phyloP scores from a whole-genome alignment of 768 basidiomycete species.

The Collybiopsis confluens region DNA sequence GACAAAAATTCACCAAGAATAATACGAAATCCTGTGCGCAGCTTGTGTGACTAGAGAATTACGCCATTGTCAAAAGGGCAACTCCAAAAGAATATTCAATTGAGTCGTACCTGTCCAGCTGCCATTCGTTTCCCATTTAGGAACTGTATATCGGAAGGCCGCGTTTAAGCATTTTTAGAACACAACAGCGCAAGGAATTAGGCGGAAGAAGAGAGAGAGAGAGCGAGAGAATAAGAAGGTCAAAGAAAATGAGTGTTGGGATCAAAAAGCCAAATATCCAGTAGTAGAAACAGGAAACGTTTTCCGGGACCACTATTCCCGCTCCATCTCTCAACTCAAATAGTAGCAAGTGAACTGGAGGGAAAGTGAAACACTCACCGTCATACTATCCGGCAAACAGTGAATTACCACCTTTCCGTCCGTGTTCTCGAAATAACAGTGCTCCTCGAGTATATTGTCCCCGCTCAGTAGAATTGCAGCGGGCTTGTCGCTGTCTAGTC shows the following conservation, averaged over 20 bases:
- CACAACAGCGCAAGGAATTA: too few relatives aligned
- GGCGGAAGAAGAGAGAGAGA: too few relatives aligned
- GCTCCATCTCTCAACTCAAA: too few relatives aligned
- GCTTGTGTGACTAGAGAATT: constrained; percentile 59
- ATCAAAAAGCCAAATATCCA: too few relatives aligned
- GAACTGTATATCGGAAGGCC: constrained; percentile 54
- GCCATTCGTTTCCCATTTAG: constrained; percentile 88
- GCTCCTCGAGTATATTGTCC: constrained; percentile 85
- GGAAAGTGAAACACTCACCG: constrained; percentile 43
- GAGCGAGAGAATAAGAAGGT: too few relatives aligned
- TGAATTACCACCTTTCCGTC: constrained; percentile 84
- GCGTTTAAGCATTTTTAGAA: too few relatives aligned
- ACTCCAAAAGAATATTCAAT: neutral
- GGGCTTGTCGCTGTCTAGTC: constrained; percentile 74
- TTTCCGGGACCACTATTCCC: too few relatives aligned
- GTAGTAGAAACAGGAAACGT: too few relatives aligned
- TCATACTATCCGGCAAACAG: constrained; percentile 75
- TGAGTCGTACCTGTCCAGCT: constrained; percentile 60
- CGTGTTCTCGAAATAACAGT: constrained; percentile 86
- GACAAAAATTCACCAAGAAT: constrained; percentile 60
- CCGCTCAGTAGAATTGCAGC: constrained; percentile 92
- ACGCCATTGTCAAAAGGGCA: neutral
- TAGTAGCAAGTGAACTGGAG: too few relatives aligned
- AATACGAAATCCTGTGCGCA: constrained; percentile 92
- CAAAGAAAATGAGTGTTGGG: too few relatives aligned